Evolutionary conservation across 352 stramenopile genomes (phyloP), one percentile per base, ranked within the genome.

Genomic region (Pythium insidiosum): DNA sequence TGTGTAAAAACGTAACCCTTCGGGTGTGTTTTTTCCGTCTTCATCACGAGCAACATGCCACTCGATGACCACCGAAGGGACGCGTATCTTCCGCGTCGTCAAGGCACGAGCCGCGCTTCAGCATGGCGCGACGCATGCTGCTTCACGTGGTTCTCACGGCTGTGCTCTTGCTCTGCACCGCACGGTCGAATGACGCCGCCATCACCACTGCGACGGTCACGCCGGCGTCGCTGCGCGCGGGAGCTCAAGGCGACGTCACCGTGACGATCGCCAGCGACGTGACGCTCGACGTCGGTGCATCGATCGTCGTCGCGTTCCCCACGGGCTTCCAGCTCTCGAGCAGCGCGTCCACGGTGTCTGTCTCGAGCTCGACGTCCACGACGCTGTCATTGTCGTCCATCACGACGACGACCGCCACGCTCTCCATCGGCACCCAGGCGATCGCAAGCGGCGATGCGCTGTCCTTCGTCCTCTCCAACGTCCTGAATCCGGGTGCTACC

Each of bases 401-500:
- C 19, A 54, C 63, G 1, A 38, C 50, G 2, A 56, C 43, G 12
- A 49, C 52, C 21, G 16, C 76, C n/a, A 46, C 34, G 3, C 51
- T 54, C 1, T 33, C 26, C 10, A 55, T 78, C 5, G 35, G 19
- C 12, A 52, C 55, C 13, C 20, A 37, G 0, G 47, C 42, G 18
- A 61, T 82, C 15, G 39, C 38, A 15, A 38, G 56, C 9, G 33
- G 30, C 5, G 29, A 25, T 1, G 31, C 31, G 1, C 74, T 82
- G 11, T 5, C 13, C 25, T 78, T 76, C 37, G 40, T 46, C 0
- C 37, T 76, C 16, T 48, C 61, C 10, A 22, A 46, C 3, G 51
- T 81, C 4, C 56, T 46, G 0, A 78, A 78, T 23, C 66, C 66
- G 36, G 53, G 38, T 2, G 61, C 42, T 12, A 38, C 49, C 5